These are phyloP conservation scores for Eutypella sp. DNA, from an alignment of 2,329 filamentous ascomycete genomes.

Conservation along the genomic window DNA sequence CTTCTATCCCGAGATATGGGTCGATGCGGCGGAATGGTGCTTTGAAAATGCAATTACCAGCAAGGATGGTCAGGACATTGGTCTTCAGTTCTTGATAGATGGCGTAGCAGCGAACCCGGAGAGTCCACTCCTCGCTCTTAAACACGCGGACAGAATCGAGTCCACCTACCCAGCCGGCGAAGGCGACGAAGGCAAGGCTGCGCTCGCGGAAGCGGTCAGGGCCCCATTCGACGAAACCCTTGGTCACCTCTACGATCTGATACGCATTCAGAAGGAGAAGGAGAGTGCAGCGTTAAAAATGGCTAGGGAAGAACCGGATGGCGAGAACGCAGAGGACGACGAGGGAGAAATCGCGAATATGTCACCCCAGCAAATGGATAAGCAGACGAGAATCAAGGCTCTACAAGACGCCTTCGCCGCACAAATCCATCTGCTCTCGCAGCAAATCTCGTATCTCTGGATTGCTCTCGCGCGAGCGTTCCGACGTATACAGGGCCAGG, in stretches of 20 bases:
- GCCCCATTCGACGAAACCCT: conserved; percentile 80
- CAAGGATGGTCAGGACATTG: conserved; percentile 55
- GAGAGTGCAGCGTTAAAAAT: conserved; percentile 58
- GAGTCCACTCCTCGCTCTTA: conserved; percentile 84
- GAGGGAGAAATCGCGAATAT: conserved; percentile 41
- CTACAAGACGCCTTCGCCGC: conserved; percentile 63
- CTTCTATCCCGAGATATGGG: conserved; percentile 96
- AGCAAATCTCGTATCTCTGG: conserved; percentile 89
- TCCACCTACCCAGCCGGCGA: conserved; percentile 72
- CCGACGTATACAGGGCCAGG: conserved; percentile 87
- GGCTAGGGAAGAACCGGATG: conserved; percentile 22
- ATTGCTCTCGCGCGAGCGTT: conserved; percentile 91
- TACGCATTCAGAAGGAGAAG: conserved; percentile 64
- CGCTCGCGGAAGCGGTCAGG: conserved; percentile 72
- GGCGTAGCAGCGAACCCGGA: conserved; percentile 90
- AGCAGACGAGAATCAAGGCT: conserved; percentile 58
- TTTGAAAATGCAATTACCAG: conserved; percentile 64
- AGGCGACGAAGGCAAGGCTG: conserved; percentile 65
- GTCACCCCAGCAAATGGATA: conserved; percentile 45
- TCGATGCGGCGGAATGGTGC: conserved; percentile 89
- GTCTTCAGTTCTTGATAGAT: conserved; percentile 72
- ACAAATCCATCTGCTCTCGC: conserved; percentile 72
- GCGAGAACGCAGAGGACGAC: conserved; percentile 38
- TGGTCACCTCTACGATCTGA: conserved; percentile 81
- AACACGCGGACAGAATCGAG: conserved; percentile 84